These are phyloP conservation scores for Cochlearia excelsa DNA, from an alignment of 345 rosid genomes.

Conservation along the genomic window DNA sequence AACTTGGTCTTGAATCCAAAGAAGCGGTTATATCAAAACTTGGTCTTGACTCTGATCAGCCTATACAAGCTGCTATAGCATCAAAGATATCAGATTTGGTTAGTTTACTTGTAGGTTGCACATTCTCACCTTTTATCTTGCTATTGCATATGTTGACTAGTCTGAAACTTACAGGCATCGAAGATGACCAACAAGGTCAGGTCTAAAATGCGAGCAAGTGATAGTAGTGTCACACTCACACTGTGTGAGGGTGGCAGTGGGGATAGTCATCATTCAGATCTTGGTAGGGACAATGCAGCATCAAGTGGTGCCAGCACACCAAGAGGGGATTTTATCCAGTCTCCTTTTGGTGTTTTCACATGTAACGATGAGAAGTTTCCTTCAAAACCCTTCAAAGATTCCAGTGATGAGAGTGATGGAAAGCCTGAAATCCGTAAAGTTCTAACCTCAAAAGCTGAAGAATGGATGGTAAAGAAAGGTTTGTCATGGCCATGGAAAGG, in stretches of 20 bases:
- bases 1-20: constrained; percentile 38
- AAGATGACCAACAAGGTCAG: constrained; percentile 82
- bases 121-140: constrained; percentile 22
- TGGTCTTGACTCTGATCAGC: constrained; percentile 89
- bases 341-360: constrained; percentile 61
- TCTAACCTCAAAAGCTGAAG: constrained; percentile 75
- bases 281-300: constrained; percentile 71
- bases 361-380: constrained; percentile 51
- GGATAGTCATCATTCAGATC: constrained; percentile 67
- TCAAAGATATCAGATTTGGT: constrained; percentile 93
- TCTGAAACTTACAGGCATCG: constrained; percentile 55
- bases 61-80: constrained; percentile 80
- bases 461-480: constrained; percentile 82
- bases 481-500: constrained; percentile 97
- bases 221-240: constrained; percentile 40
- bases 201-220: constrained; percentile 64
- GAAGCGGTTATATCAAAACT: constrained; percentile 56
- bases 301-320: constrained; percentile 95
- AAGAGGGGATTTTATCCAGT: constrained; percentile 58
- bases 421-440: constrained; percentile 67
- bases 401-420: constrained; percentile 71
- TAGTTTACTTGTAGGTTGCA: constrained; percentile 39
- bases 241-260: constrained; percentile 78
- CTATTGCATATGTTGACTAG: constrained; percentile 36
- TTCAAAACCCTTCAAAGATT: constrained; percentile 49